Evolutionary conservation across 2,329 filamentous ascomycete genomes (phyloP).

Genomic region (Aschersonia sp.): DNA sequence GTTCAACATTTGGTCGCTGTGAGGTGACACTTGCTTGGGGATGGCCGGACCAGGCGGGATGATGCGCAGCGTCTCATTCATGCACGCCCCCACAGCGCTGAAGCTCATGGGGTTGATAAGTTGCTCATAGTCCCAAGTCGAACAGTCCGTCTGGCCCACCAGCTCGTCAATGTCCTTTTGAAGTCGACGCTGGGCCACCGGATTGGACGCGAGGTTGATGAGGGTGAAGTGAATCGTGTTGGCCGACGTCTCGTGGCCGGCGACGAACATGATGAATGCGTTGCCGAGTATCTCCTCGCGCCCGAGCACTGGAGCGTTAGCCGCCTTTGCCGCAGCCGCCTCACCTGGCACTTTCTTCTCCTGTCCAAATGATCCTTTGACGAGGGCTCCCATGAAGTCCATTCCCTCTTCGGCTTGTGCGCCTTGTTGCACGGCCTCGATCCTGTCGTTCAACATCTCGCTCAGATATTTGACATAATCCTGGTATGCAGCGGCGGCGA

Average conservation of each 20-base stretch:
- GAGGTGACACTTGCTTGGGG: conserved; percentile 46
- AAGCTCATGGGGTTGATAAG: conserved; percentile 51
- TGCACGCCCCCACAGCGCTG: conserved; percentile 57
- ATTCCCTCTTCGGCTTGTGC: conserved; percentile 28
- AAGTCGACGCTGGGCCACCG: conserved; percentile 46
- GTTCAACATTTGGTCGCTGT: conserved; percentile 39
- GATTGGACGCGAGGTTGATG: conserved; percentile 52
- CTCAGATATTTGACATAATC: conserved; percentile 59
- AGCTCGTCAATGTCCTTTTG: conserved; percentile 57
- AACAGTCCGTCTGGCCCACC: conserved; percentile 41
- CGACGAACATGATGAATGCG: conserved; percentile 53
- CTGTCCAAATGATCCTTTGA: conserved; percentile 1
- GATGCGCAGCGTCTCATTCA: conserved; percentile 65
- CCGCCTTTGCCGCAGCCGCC: conserved; percentile 4
- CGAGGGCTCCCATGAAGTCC: conserved; percentile 37
- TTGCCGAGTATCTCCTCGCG: conserved; percentile 60
- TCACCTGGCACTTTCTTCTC: conserved; percentile 19
- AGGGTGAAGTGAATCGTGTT: conserved; percentile 61
- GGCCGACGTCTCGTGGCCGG: conserved; percentile 71
- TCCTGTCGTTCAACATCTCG: conserved; percentile 51
- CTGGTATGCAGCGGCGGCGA: conserved; percentile 36
- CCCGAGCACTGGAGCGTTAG: conserved; percentile 25
- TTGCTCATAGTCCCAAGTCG: conserved; percentile 57
- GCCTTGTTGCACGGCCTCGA: conserved; percentile 22
- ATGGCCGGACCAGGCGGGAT: conserved; percentile 59